Conservation (phyloP, 2,329 filamentous ascomycete species). For the Fusarium tuaranense region DNA sequence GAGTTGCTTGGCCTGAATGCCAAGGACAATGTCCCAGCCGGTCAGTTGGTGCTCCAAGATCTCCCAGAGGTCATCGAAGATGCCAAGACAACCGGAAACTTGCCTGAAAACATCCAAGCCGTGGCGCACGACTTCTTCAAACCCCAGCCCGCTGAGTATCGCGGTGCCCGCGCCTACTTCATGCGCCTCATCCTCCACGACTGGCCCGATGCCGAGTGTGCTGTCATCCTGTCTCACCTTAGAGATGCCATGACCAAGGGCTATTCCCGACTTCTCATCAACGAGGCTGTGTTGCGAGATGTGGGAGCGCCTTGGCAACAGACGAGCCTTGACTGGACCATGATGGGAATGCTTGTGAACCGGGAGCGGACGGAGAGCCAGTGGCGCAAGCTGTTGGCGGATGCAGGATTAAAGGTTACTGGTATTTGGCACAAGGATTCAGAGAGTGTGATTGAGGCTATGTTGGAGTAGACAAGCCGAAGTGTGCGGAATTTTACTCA, state of each 20-base stretch:
- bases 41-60: constrained; percentile 20
- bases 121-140: constrained; percentile 42
- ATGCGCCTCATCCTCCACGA: constrained; percentile 61
- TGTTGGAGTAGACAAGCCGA: background rate
- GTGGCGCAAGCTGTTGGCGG: constrained; percentile 27
- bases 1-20: constrained; percentile 9
- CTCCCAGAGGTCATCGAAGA: constrained; percentile 22
- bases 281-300: constrained; percentile 29
- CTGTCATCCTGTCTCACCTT: constrained; percentile 44
- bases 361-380: constrained; percentile 35
- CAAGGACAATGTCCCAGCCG: background rate
- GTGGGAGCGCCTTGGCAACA: constrained; percentile 34
- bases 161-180: constrained; percentile 55
- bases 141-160: constrained; percentile 33
- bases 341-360: constrained; percentile 41
- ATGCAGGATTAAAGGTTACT: constrained; percentile 21
- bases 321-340: constrained; percentile 43
- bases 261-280: constrained; percentile 37
- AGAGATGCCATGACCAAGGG: constrained; percentile 30
- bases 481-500: background rate
- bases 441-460: constrained; percentile 29
- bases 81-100: background rate
- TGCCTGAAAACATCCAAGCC: constrained; percentile 9
- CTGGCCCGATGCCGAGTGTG: constrained; percentile 55
- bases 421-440: constrained; percentile 18